Conservation (phyloP, 352 stramenopile species). For the Phytophthora cajani region DNA sequence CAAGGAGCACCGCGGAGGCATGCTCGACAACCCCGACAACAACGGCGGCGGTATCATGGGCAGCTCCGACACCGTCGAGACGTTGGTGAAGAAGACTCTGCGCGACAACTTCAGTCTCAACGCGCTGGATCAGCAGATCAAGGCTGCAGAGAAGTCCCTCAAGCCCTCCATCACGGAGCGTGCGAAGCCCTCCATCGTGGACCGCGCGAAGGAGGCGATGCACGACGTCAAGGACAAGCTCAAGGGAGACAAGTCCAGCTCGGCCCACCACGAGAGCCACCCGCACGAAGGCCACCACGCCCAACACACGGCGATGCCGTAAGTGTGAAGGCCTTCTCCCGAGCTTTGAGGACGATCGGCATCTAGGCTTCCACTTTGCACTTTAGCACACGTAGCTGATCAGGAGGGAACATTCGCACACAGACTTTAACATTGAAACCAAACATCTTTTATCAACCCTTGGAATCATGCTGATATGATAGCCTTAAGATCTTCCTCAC, state of each 20-base stretch:
- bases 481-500: neutral
- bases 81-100: constrained; percentile 28
- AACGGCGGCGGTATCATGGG: constrained; percentile 29
- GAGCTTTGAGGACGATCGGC: neutral
- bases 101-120: constrained; percentile 35
- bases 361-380: neutral
- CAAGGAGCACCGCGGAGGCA: constrained; percentile 8
- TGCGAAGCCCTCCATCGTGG: constrained; percentile 41
- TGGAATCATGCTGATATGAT: neutral
- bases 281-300: constrained; percentile 20
- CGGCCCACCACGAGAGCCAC: neutral
- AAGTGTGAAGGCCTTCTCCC: neutral
- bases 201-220: constrained; percentile 37
- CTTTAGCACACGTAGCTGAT: neutral
- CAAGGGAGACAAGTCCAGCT: constrained; percentile 32
- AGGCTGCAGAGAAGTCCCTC: constrained; percentile 27
- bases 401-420: neutral
- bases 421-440: neutral
- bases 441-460: neutral
- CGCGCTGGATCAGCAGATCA: constrained; percentile 32
- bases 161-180: constrained; percentile 35
- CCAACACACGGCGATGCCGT: constrained; percentile 11
- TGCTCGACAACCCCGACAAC: constrained; percentile 21
- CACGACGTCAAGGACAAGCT: constrained; percentile 42
- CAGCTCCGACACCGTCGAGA: constrained; percentile 36